Conservation (phyloP, 2,329 filamentous ascomycete genomes). For the Aspergillus tamarii region DNA sequence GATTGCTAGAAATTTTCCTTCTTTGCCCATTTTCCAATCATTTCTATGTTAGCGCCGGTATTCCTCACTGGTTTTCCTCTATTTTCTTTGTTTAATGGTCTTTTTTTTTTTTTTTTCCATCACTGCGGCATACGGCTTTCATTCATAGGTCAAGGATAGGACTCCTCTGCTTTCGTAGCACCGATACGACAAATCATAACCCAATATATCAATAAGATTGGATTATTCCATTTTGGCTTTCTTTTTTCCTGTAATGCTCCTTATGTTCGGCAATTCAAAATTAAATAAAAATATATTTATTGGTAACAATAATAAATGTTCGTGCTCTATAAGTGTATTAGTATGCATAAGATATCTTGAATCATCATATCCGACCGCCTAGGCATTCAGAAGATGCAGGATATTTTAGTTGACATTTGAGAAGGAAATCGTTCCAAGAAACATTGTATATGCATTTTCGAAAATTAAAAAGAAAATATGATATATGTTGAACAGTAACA, state of each 20-base stretch:
- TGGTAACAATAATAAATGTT: not conserved
- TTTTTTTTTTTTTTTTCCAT: not conserved
- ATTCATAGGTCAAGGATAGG: constrained; percentile 5
- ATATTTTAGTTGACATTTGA: not conserved
- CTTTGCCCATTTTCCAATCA: constrained; percentile 9
- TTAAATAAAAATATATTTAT: not conserved
- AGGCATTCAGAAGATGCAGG: not conserved
- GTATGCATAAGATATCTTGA: not conserved
- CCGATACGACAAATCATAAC: constrained; percentile 35
- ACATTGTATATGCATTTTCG: not conserved
- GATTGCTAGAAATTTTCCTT: constrained; percentile 35
- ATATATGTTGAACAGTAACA: not conserved
- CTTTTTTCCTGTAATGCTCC: not conserved
- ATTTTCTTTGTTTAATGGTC: not conserved
- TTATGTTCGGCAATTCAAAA: too few relatives aligned
- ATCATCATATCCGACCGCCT: not conserved
- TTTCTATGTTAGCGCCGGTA: constrained; percentile 12
- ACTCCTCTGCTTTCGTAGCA: constrained; percentile 21
- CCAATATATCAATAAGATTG: constrained; percentile 16
- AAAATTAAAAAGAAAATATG: not conserved
- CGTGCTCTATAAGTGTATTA: not conserved
- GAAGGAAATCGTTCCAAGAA: not conserved
- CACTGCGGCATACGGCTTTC: not conserved
- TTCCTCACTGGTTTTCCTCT: constrained; percentile 11
- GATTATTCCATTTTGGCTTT: not conserved